Conservation (phyloP, 179 eudicot species). For the Silene noctiflora region DNA sequence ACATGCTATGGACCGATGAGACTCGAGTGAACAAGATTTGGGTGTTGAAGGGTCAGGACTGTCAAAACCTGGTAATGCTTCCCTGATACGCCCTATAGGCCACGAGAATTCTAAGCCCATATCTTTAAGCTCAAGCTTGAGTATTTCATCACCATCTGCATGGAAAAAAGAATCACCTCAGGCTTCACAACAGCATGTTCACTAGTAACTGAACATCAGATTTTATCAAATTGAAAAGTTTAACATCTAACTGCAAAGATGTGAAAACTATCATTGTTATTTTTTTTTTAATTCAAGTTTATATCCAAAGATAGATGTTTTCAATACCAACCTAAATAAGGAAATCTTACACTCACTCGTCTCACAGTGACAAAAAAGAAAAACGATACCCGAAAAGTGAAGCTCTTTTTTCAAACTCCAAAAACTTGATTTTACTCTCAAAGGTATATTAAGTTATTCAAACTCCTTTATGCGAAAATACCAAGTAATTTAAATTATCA, state of each 20-base stretch:
- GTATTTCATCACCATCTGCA: slow-evolving; percentile 50
- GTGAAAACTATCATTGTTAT: neutral
- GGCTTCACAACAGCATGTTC: neutral
- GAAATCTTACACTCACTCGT: no score
- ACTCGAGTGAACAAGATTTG: slow-evolving; percentile 57
- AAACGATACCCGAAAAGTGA: neutral
- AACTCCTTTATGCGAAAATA: no score
- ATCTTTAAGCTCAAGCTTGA: slow-evolving; percentile 72
- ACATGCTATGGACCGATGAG: slow-evolving; percentile 42
- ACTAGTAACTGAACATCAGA: neutral
- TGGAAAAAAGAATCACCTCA: slow-evolving; percentile 17
- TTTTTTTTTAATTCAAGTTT: no score
- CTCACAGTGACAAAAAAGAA: neutral
- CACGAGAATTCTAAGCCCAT: slow-evolving; percentile 72
- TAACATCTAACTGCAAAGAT: neutral
- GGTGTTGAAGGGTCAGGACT: slow-evolving; percentile 49
- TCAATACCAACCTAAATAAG: no score
- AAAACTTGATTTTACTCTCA: neutral
- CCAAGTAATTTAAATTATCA: no score
- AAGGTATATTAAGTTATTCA: no score
- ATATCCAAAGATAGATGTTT: no score
- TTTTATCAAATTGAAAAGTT: neutral
- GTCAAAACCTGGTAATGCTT: slow-evolving; percentile 47
- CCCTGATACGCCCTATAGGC: slow-evolving; percentile 59
- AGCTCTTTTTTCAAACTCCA: neutral